Base-by-base conservation (phyloP, 2,329 filamentous ascomycete genomes). In the Trichophyton rubrum region DNA sequence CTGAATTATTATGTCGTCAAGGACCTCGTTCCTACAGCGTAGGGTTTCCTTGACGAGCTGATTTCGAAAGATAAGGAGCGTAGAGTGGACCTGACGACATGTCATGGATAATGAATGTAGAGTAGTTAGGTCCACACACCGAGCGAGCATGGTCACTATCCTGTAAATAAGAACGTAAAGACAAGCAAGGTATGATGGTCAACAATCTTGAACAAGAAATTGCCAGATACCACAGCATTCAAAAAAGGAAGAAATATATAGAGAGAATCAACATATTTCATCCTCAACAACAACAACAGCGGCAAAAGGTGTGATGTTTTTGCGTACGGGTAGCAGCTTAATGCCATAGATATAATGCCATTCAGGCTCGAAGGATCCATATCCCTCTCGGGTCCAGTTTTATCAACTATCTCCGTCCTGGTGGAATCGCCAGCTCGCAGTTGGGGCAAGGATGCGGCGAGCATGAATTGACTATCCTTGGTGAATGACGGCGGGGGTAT, bases 101-200 rank as follows among this genome's bases (percentile, higher is more conserved):
- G 89, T 90, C 60, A 83, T 83, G 58, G 91, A 88, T 20, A 97
- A 83, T 65, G 86, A 85, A 72, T 95, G 86, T 67, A 96, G 82
- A 13, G 89, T 87, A 72, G 92, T 96, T 58, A 96, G 82, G 71
- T 97, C 92, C 71, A 96, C 84, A 66, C 83, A 82, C 35, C 84
- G 82, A 56, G 88, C 87, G 65, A 96, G 82, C 67, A 86, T 82
- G 65, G 85, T 83, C 67, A 88, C 84, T 70, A 96, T 84, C 68
- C 90, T 96, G 77, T 62, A 64, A 49, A 55, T 30, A 66, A 64
- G 63, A 59, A 63, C 66, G 61, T 68, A 64, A 62, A 53, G 38
- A 56, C 62, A 60, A 61, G 51, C 13, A 15, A 22, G 27, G 53
- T 35, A 49, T 53, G n/a, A 17, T 40, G 56, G 59, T 61, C 45